Evolutionary conservation across 345 rosid genomes (phyloP), one percentile per base, ranked within the genome.

Genomic region (Erucastrum elatum): DNA sequence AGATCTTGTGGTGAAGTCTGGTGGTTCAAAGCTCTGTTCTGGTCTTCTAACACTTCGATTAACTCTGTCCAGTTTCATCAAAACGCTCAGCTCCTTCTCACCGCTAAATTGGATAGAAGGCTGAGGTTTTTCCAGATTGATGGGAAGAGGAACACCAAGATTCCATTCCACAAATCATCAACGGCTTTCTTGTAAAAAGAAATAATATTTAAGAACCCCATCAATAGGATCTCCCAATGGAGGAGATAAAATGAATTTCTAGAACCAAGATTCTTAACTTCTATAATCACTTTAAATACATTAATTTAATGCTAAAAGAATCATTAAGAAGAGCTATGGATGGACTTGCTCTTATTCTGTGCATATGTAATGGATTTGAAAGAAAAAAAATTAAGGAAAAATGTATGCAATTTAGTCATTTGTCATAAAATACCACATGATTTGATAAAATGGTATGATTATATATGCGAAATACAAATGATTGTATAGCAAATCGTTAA

Each of bases 111-210:
- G 62, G 97, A 94, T 75, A 69, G 90, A 63, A 81, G 87, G 75
- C 76, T 94, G 46, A 85, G 91, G 68, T 93, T 95, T 82, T 93
- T 93, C 67, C 93, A 93, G 85, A 87, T 95, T 68, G 99, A 95
- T 83, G 99, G 99, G 1, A 95, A 90, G 82, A 86, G 91, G 80
- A 93, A 93, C 86, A 89, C 94, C 13, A 93, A 89, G 79, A 87
- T 92, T 21, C 21, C 21, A 21, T 21, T 21, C 21, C 21, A 21
- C 21, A 21, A 21, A 21, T 21, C 21, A 21, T 21, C 21, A 21
- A 21, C 21, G 21, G 21, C 21, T 21, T 21, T 21, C 21, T 21
- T 21, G 21, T 21, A 21, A 21, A 21, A 21, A 21, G 21, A 21
- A 21, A 21, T 21, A 21, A 21, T 21, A 21, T 21, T 21, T 21